Evolutionary conservation across 2,329 filamentous ascomycete species (phyloP), one percentile per base, ranked within the genome.

Genomic region (Emergomyces pasteurianus): DNA sequence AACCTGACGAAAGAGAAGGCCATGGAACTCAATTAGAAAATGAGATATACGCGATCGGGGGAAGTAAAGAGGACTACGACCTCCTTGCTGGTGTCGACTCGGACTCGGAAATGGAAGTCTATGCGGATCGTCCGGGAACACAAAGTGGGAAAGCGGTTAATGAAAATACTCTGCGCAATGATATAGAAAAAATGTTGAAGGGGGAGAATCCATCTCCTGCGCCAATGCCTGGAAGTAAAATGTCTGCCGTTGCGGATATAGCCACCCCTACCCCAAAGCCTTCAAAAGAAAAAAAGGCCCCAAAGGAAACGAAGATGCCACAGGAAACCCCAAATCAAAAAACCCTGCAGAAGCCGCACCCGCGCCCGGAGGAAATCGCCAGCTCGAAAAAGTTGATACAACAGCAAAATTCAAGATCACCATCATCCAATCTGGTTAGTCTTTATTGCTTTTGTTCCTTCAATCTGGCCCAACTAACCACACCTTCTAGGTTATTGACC

Each of bases 401-500:
- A 26, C 28, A 21, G 43, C 28, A 40, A 7, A 50, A 9, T 40
- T 34, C 38, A 21, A 40, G 55, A 23, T 43, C 14, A 43, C 67
- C 69, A 23, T 43, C 14, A 43, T 67, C 69, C 31, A 72, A 71
- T 56, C 67, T 74, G 58, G 72, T 73, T 62, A 67, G 71, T 69
- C 18, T 26, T 16, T 16, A 40, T 40, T 28, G 28, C 5, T 2
- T 21, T 31, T 59, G 0, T 5, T 1, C 36, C 21, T 54, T 26
- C 16, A 16, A 28, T 49, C 47, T 18, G 12, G 34, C n/a, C 58
- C 23, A 60, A 60, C 69, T 71, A 62, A 74, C 61, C 59, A 52
- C 38, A 59, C 58, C 46, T 46, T 36, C 34, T 70, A 86, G 84
- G 73, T 78, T 47, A 80, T 88, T 67, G 76, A 79, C 64, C 83